A percentile compares a stretch with the other conserved stretches of the same genome.
Conservation (phyloP, 2,329 filamentous ascomycete species). For the Monilinia laxa region DNA sequence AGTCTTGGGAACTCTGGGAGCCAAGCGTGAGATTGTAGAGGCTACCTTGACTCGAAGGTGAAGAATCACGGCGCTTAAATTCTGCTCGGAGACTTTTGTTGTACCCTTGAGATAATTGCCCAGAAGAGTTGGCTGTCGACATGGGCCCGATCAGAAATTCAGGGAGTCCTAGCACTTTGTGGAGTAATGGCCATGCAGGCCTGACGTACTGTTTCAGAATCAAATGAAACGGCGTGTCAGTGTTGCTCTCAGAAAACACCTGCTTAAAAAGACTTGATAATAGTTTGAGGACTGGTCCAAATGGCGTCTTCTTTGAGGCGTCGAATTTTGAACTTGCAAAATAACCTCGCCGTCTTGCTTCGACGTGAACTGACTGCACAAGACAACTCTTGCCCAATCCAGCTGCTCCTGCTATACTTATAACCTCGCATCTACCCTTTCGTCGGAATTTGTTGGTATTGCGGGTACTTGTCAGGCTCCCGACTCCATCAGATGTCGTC, state of each 20-base stretch:
- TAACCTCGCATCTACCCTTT: constrained; percentile 62
- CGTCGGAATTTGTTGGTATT: constrained; percentile 54
- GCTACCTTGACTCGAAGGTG: constrained; percentile 31
- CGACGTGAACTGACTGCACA: constrained; percentile 61
- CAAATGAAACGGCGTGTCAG: constrained; percentile 63
- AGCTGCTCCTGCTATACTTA: constrained; percentile 59
- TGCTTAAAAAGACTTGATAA: constrained; percentile 66
- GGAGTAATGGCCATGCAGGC: constrained; percentile 63
- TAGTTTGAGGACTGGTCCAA: constrained; percentile 63
- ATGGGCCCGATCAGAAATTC: constrained; percentile 63
- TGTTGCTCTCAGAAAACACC: constrained; percentile 65
- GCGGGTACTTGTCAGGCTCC: constrained; percentile 33
- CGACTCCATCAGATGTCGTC: constrained; percentile 36
- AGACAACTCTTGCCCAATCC: constrained; percentile 66
- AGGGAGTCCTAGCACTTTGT: constrained; percentile 60
- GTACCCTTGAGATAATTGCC: constrained; percentile 32
- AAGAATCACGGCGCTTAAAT: constrained; percentile 34
- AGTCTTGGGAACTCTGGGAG: constrained; percentile 57
- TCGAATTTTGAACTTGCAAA: constrained; percentile 68
- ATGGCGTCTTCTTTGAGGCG: constrained; percentile 58
- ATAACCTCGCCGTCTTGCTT: constrained; percentile 61
- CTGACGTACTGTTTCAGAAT: constrained; percentile 60
- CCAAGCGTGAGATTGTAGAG: constrained; percentile 40
- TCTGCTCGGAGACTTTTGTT: constrained; percentile 38
- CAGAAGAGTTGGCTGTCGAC: constrained; percentile 23